Evolutionary conservation across 805 yeast species (phyloP).

Genomic region (Barnettozyma populi): DNA sequence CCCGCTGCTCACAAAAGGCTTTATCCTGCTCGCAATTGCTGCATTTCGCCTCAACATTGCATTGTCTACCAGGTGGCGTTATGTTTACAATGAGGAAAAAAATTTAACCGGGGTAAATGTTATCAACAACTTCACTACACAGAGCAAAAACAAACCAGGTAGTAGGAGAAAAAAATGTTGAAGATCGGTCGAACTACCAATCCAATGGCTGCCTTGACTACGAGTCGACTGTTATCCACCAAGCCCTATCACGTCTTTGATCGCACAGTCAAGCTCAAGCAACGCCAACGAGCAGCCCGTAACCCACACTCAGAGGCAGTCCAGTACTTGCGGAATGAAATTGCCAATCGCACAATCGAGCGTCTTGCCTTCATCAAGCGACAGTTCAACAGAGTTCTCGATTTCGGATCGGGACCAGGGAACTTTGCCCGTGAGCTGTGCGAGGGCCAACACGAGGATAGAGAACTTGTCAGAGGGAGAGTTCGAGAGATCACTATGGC

Average conservation of each 20-base stretch:
- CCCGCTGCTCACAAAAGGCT: not conserved
- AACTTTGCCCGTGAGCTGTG: conserved; percentile 39
- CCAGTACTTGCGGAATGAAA: conserved; percentile 71
- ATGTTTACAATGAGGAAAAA: not conserved
- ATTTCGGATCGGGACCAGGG: conserved; percentile 73
- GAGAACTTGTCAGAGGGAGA: conserved; percentile 44
- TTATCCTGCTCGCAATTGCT: not conserved
- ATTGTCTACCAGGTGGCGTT: too few species aligned
- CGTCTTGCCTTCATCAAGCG: conserved; percentile 69
- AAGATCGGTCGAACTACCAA: not conserved
- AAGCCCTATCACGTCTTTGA: conserved; percentile 49
- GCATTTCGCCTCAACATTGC: not conserved
- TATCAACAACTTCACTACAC: not conserved
- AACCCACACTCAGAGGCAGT: conserved; percentile 43
- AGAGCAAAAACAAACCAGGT: too few species aligned
- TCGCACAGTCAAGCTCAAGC: conserved; percentile 53
- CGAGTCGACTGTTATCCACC: conserved; percentile 1
- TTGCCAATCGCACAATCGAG: conserved; percentile 67
- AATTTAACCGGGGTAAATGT: not conserved
- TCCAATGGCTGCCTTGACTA: not conserved
- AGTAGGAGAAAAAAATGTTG: not conserved
- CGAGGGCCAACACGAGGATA: conserved; percentile 40
- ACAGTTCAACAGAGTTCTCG: conserved; percentile 54
- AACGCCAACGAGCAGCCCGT: conserved; percentile 49
- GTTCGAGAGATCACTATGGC: conserved; percentile 56